Percentiles rank a stretch among this genome's conserved stretches.
Evolutionary conservation across 2,329 filamentous ascomycete species (phyloP).

Genomic region (Fusarium lyarnte): DNA sequence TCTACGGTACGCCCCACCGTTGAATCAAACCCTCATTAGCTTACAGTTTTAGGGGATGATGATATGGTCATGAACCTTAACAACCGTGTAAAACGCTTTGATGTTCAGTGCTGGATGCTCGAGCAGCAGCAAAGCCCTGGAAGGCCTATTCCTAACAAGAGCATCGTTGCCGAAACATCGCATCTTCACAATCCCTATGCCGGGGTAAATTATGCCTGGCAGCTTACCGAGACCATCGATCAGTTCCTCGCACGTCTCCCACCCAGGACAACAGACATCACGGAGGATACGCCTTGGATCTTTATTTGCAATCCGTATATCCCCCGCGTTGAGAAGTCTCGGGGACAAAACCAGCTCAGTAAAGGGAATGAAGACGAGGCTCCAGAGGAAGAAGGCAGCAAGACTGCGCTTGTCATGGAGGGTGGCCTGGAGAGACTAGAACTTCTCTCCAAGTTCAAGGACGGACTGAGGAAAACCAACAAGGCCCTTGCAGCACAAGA

Average conservation of each 20-base stretch:
- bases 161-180: constrained; percentile 32
- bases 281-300: constrained; percentile 70
- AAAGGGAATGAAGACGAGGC: constrained; percentile 61
- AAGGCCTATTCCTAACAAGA: constrained; percentile 37
- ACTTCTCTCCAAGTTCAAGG: constrained; percentile 59
- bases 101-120: constrained; percentile 57
- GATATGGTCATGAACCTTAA: constrained; percentile 59
- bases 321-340: constrained; percentile 47
- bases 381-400: constrained; percentile 56
- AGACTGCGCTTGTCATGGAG: constrained; percentile 59
- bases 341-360: constrained; percentile 49
- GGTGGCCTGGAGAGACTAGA: constrained; percentile 62
- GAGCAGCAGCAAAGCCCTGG: constrained; percentile 42
- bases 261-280: constrained; percentile 67
- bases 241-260: constrained; percentile 75
- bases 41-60: constrained; percentile 62
- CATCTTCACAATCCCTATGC: constrained; percentile 68
- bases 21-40: background rate
- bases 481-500: constrained; percentile 51
- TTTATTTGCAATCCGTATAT: constrained; percentile 74
- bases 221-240: constrained; percentile 69
- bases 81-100: constrained; percentile 60
- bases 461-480: constrained; percentile 53
- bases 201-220: constrained; percentile 65
- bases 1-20: constrained; percentile 57